A percentile compares a stretch with the other conserved stretches of the same genome.
Evolutionary conservation across 108 stramenopile species (phyloP).

Genomic region (Cyclotella baltica): DNA sequence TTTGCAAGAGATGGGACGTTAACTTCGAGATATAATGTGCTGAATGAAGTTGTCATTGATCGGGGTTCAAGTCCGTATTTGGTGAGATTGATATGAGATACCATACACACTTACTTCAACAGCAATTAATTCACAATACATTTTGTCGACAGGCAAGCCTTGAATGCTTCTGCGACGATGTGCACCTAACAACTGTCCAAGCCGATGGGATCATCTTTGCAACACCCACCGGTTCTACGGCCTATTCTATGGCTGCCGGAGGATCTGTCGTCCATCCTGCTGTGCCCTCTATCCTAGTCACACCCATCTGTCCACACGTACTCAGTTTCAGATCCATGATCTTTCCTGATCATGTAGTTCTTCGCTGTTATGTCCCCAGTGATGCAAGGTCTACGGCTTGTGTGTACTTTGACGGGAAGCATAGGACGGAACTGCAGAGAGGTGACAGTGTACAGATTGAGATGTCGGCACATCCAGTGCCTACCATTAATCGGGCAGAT

Average conservation of each 20-base stretch:
- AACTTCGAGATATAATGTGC: conserved; percentile 77
- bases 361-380: conserved; percentile 85
- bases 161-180: conserved; percentile 93
- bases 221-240: conserved; percentile 97
- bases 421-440: conserved; percentile 79
- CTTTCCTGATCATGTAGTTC: conserved; percentile 93
- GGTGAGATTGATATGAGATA: neutral
- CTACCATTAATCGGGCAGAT: conserved; percentile 85
- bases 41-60: conserved; percentile 98
- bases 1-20: conserved; percentile 73
- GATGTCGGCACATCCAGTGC: conserved; percentile 91
- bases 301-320: conserved; percentile 97
- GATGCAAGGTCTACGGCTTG: conserved; percentile 90
- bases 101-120: neutral
- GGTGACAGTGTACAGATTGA: conserved; percentile 93
- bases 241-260: conserved; percentile 96
- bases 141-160: conserved; percentile 75
- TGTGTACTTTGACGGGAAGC: conserved; percentile 95
- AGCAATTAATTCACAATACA: neutral
- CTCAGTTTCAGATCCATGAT: conserved; percentile 95
- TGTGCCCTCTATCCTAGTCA: conserved; percentile 93
- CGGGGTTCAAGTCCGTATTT: conserved; percentile 92
- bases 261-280: conserved; percentile 98
- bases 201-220: conserved; percentile 97
- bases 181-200: conserved; percentile 94